phyloP scores from a whole-genome alignment of 768 basidiomycete species.

The Macrocybe gigantea region DNA sequence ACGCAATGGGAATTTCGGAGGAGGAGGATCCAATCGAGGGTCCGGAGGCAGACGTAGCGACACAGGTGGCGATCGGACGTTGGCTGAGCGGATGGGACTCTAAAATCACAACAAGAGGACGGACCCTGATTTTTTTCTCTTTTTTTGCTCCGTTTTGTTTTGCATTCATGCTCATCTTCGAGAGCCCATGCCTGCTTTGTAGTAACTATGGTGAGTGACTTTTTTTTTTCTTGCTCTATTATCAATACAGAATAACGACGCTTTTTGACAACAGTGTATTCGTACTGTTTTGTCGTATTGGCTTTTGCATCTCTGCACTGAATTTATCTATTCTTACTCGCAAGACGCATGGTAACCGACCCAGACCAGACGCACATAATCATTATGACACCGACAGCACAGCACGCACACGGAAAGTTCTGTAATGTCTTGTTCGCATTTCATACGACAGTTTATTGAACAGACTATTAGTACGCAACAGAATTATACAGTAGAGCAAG shows the following conservation, averaged over 20 bases:
- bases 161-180: neutral
- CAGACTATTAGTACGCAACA: no score
- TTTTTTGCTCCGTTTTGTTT: conserved; percentile 8
- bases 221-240: neutral
- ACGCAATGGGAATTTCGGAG: conserved; percentile 39
- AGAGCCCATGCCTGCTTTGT: neutral
- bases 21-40: conserved; percentile 25
- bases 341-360: no score
- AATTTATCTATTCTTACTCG: no score
- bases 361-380: neutral
- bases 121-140: neutral
- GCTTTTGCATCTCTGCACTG: no score
- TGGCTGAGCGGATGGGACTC: conserved; percentile 80
- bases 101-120: conserved; percentile 21
- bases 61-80: conserved; percentile 64
- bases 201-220: neutral
- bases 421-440: no score
- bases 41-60: conserved; percentile 26
- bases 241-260: neutral
- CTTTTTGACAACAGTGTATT: no score
- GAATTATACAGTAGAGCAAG: no score
- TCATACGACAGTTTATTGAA: no score
- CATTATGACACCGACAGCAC: neutral
- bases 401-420: no score
- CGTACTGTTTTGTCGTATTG: no score